Percentiles rank a stretch among this genome's conserved stretches.
Conservation (phyloP, 208 protist species). For the Trypanosoma melophagium region DNA sequence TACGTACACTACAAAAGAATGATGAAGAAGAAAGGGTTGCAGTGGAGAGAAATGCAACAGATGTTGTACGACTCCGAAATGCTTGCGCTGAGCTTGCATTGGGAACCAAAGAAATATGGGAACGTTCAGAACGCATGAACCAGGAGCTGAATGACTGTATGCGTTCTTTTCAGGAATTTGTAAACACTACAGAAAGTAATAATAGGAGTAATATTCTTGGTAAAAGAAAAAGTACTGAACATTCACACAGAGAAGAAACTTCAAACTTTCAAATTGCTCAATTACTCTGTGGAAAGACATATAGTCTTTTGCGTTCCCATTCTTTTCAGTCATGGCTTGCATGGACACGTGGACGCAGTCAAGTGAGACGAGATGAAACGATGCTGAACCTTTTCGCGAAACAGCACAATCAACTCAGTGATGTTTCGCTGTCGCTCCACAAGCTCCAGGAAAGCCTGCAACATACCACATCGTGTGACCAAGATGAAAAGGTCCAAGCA, state of each 20-base stretch:
- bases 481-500: background rate
- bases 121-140: background rate
- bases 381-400: slow-evolving; percentile 17
- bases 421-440: slow-evolving; percentile 8
- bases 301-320: slow-evolving; percentile 3
- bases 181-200: background rate
- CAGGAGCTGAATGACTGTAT: background rate
- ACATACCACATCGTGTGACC: background rate
- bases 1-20: background rate
- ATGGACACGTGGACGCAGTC: slow-evolving; percentile 14
- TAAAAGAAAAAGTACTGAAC: background rate
- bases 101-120: background rate
- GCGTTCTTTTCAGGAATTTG: background rate
- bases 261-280: slow-evolving; percentile 3
- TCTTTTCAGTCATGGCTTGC: slow-evolving; percentile 28
- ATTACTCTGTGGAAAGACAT: slow-evolving; percentile 14
- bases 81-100: background rate
- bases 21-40: background rate
- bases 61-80: slow-evolving; percentile 3
- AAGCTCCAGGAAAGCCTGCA: background rate
- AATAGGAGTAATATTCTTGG: background rate
- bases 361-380: slow-evolving; percentile 19
- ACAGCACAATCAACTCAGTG: slow-evolving; percentile 23
- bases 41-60: background rate
- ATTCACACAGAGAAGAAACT: background rate